A percentile compares a stretch with the other conserved stretches of the same genome.
These are phyloP conservation scores for Ophiocordyceps australis DNA, from an alignment of 2,329 filamentous ascomycete genomes.

Conservation along the genomic window DNA sequence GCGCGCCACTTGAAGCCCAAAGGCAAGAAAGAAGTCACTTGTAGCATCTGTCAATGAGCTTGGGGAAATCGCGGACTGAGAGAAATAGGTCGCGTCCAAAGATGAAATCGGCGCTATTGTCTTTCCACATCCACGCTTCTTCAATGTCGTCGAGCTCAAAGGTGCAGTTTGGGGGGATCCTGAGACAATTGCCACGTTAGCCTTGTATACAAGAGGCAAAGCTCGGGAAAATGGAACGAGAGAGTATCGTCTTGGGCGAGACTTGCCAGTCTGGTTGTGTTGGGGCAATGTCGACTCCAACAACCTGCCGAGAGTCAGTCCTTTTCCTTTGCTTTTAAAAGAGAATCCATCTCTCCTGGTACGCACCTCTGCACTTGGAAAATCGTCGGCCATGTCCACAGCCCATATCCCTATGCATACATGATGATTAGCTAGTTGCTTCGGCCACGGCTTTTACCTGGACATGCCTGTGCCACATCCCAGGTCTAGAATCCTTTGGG, in stretches of 20 bases:
- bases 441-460: background rate
- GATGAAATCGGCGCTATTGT: slow-evolving; percentile 15
- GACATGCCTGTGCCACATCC: slow-evolving; percentile 8
- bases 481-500: slow-evolving; percentile 11
- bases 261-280: slow-evolving; percentile 7
- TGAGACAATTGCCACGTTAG: too few species aligned
- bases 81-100: slow-evolving; percentile 12
- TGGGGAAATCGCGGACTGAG: slow-evolving; percentile 12
- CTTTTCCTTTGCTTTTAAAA: too few species aligned
- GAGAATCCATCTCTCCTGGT: too few species aligned
- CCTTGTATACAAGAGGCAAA: too few species aligned
- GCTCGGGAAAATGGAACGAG: too few species aligned
- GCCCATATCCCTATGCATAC: slow-evolving; percentile 14
- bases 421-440: too few species aligned
- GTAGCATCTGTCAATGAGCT: slow-evolving; percentile 15
- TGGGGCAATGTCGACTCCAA: slow-evolving; percentile 9
- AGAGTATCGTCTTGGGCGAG: background rate
- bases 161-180: slow-evolving; percentile 16
- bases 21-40: too few species aligned
- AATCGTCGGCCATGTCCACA: slow-evolving; percentile 19
- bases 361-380: slow-evolving; percentile 7
- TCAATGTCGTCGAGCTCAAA: slow-evolving; percentile 20
- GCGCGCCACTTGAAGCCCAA: too few species aligned
- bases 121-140: slow-evolving; percentile 16
- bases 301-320: slow-evolving; percentile 3